Evolutionary conservation across 371 early-diverging fungal species (phyloP).

Genomic region (Fennellomyces sp.): DNA sequence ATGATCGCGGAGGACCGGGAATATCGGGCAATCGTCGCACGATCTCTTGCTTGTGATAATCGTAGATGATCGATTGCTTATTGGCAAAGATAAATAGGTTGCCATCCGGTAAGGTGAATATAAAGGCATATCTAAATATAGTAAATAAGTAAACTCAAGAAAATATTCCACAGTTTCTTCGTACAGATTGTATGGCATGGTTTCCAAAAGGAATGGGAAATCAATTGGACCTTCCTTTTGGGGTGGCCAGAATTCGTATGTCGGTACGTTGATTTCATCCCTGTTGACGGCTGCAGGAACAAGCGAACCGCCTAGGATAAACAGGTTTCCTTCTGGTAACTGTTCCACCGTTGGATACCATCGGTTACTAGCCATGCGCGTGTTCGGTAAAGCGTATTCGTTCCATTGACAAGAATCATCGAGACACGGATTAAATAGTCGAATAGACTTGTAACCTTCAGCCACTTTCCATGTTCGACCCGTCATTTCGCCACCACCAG

Average conservation of each 20-base stretch:
- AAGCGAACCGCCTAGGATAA: constrained; percentile 59
- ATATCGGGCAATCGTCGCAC: constrained; percentile 51
- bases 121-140: constrained; percentile 47
- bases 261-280: constrained; percentile 50
- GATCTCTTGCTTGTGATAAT: constrained; percentile 45
- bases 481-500: constrained; percentile 54
- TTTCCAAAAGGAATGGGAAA: constrained; percentile 53
- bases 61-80: constrained; percentile 50
- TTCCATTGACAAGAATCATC: constrained; percentile 47
- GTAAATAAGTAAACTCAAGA: not conserved
- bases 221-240: constrained; percentile 26
- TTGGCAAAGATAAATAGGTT: constrained; percentile 62
- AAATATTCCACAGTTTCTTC: constrained; percentile 10
- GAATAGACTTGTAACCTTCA: constrained; percentile 57
- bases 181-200: constrained; percentile 65
- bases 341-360: constrained; percentile 66
- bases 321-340: constrained; percentile 54
- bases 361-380: constrained; percentile 43
- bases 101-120: constrained; percentile 51
- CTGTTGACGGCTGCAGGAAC: constrained; percentile 51
- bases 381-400: constrained; percentile 25
- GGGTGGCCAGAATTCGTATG: constrained; percentile 47
- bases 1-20: constrained; percentile 58
- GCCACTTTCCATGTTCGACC: constrained; percentile 42
- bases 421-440: constrained; percentile 52